Base-by-base conservation (phyloP, 2,329 filamentous ascomycete species). In the Phoma herbarum region DNA sequence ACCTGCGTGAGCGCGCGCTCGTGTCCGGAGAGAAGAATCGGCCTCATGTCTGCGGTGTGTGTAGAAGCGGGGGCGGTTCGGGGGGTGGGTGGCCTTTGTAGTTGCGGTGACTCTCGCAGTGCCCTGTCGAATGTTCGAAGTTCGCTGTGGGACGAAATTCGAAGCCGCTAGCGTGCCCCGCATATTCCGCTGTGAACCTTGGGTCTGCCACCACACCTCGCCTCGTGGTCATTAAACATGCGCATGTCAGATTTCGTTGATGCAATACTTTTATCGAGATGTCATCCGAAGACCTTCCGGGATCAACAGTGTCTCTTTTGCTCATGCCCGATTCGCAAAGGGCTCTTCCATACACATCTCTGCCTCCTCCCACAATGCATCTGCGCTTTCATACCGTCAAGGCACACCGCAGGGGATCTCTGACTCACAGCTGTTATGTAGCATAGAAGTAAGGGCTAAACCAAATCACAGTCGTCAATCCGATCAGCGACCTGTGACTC, bases 1-100 rank as follows among this genome's bases (percentile, higher is more conserved):
- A 97, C 94, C 81, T 97, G 93, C 78, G 92, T 97, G 81, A 97
- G 86, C 82, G 93, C 92, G 84, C 93, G 91, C 86, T 96, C 93
- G 88, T 99, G 95, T 81, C 95, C 95, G 79, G 92, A 90, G 75
- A 99, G 87, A 73, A 99, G 85, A 81, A 97, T 96, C 77, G 95
- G 95, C 84, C 95, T 92, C 95, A 99, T 99, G 43, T 64, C 72
- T 66, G 60, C 60, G 57, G 59, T 52, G 42, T 51, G 56, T 57
- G 59, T 41, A 41, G 57, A 52, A 45, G 49, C 52, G 54, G 51
- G 20, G 62, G 51, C 63, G 64, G 65, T 62, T 63, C 57, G 60
- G 44, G 51, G 62, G 60, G 59, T 59, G 55, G 63, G 54, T 61
- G 66, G 64, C 56, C 56, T 54, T 63, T 60, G 59, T 62, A 66